Evolutionary conservation across 257 asterid genomes (phyloP), one percentile per base, ranked within the genome.

Genomic region (Coffea canephora): DNA sequence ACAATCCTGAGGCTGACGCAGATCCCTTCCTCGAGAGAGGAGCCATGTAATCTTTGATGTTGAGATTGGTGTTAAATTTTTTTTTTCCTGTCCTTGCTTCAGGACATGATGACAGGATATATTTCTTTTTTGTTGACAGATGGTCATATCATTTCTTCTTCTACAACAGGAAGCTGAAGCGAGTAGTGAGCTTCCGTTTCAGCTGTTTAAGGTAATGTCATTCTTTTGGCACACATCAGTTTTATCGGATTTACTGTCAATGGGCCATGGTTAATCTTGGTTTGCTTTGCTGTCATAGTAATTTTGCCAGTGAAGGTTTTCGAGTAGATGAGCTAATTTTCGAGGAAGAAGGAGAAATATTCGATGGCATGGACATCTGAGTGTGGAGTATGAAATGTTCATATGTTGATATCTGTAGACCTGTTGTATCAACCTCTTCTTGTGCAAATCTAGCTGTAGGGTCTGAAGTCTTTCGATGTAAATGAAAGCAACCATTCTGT

Each of bases 91-190:
- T 21, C 21, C 23, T 16, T 27, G 11, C 34, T 36, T 23, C 71
- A 7, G 46, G 9, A n/a, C 6, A n/a, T 66, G 8, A 71, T 49
- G 46, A 82, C n/a, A 41, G 18, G 45, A 59, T 34, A 36, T 49
- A 76, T 77, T 66, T 14, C 67, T 80, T 74, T 77, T 69, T 18
- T 69, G 79, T 49, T 76, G 79, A 57, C 90, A 96, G 99, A 89
- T 96, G 98, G 98, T 91, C 97, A 1, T 92, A 89, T 79, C 94
- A 94, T 88, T 92, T 94, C 91, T 96, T 96, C 91, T 96, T 96
- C 91, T 96, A 96, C 92, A 92, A 94, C 81, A 88, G 97, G 83
- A 92, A 86, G 86, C 91, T 92, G 83, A 94, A 89, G 86, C 96
- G 99, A 4, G 92, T 96, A 39, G 96, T 94, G 68, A 92, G 93